These are phyloP conservation scores for Sporothrix mexicana DNA, from an alignment of 2,329 filamentous ascomycete species.

Conservation along the genomic window DNA sequence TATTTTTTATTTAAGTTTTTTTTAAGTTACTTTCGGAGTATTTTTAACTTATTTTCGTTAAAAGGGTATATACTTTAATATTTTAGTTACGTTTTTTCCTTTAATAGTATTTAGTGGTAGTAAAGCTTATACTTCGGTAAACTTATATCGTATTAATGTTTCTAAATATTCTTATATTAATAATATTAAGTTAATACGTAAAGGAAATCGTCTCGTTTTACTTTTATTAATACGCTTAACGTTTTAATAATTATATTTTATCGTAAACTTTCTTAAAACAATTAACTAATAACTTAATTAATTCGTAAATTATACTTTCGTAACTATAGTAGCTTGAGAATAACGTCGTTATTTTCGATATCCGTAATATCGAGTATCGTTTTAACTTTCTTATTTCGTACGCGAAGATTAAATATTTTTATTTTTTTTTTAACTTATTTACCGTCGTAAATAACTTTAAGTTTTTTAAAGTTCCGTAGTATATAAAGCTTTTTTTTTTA, in stretches of 20 bases:
- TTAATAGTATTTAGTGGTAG: not conserved
- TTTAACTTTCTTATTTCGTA: not conserved
- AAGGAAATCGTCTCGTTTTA: no score
- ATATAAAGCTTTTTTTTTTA: not conserved
- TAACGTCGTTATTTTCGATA: no score
- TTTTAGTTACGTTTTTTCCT: not conserved
- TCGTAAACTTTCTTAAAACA: no score
- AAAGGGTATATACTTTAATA: not conserved
- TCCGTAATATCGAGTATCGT: not conserved
- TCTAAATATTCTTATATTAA: not conserved
- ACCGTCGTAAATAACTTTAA: not conserved
- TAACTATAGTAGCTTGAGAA: not conserved
- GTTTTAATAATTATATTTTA: no score
- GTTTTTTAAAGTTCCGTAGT: not conserved
- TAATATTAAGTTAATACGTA: no score
- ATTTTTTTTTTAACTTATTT: not conserved
- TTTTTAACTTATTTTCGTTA: not conserved
- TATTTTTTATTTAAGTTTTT: no score
- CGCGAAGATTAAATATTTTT: not conserved
- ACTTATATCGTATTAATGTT: not conserved
- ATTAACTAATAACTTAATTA: not conserved
- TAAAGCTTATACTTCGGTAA: no score
- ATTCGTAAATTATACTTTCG: not conserved
- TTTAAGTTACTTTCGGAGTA: not conserved
- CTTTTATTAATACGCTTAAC: no score